A percentile compares a stretch with the other conserved stretches of the same genome.
Conservation (phyloP, 2,329 filamentous ascomycete species). For the Stemphylium lycopersici region DNA sequence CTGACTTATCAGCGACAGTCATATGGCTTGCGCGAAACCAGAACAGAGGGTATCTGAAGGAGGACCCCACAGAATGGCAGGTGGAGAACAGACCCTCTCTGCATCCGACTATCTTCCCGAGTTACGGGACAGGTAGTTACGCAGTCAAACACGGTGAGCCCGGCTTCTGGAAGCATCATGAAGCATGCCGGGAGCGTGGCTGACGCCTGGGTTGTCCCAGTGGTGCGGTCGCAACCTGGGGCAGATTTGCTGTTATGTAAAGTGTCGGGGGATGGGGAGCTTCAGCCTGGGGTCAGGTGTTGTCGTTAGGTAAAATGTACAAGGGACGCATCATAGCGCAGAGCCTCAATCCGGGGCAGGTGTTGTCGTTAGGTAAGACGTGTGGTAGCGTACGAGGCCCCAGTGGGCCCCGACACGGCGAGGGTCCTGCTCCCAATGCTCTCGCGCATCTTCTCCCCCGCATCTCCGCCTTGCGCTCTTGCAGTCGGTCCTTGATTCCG, state of each 20-base stretch:
- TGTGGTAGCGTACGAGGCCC: not conserved
- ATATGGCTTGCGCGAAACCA: too few species aligned
- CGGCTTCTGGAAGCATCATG: slow-evolving; percentile 3
- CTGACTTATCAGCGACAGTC: too few species aligned
- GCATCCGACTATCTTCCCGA: not conserved
- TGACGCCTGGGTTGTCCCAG: slow-evolving; percentile 6
- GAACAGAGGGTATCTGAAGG: too few species aligned
- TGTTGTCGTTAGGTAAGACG: slow-evolving; percentile 9
- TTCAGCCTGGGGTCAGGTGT: slow-evolving; percentile 5
- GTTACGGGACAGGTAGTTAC: not conserved
- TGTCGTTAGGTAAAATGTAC: slow-evolving; percentile 7
- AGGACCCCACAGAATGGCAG: not conserved
- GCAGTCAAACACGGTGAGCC: not conserved
- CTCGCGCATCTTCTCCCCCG: slow-evolving; percentile 59
- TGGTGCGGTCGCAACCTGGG: slow-evolving; percentile 10
- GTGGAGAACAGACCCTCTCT: not conserved
- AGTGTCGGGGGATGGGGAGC: not conserved
- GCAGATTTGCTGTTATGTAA: slow-evolving; percentile 12
- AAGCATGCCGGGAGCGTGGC: not conserved
- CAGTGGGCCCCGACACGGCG: not conserved
- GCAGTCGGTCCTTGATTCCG: slow-evolving; percentile 55
- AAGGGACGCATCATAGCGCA: slow-evolving; percentile 3
- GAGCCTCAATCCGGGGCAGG: slow-evolving; percentile 7
- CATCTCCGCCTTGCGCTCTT: slow-evolving; percentile 56
- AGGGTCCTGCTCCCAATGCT: slow-evolving; percentile 54